Percentiles rank a stretch among this genome's conserved stretches.
Evolutionary conservation across 495 filamentous ascomycete species (phyloP).

Genomic region (Barbatosphaeria neglecta): DNA sequence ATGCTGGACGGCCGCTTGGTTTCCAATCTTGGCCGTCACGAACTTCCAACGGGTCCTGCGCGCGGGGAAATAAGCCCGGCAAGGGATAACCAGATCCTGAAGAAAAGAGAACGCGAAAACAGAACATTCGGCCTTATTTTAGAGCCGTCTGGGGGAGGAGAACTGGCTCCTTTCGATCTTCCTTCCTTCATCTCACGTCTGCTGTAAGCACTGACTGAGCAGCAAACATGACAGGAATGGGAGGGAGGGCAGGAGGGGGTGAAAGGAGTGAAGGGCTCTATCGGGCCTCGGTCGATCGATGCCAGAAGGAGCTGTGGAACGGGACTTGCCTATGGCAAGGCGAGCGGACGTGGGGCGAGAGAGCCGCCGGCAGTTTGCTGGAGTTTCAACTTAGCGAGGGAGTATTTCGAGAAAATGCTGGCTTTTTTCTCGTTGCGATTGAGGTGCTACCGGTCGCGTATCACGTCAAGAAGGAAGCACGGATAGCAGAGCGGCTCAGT

Average conservation of each 20-base stretch:
- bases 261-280: too few species aligned
- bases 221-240: too few species aligned
- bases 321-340: too few species aligned
- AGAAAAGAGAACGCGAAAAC: not conserved
- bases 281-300: too few species aligned
- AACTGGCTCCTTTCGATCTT: not conserved
- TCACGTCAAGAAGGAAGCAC: not conserved
- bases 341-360: not conserved
- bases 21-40: too few species aligned
- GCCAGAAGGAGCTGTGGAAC: too few species aligned
- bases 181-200: not conserved
- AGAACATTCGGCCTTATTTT: not conserved
- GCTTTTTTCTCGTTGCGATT: too few species aligned
- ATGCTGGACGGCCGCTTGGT: too few species aligned
- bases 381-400: not conserved
- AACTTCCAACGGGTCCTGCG: too few species aligned
- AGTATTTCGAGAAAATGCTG: not conserved
- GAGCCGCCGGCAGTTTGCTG: not conserved
- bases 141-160: not conserved
- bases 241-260: too few species aligned
- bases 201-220: not conserved
- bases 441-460: not conserved
- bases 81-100: not conserved
- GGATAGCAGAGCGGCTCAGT: not conserved
- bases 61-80: not conserved